A percentile compares a stretch with the other conserved stretches of the same genome.
Conservation (phyloP, 495 filamentous ascomycete species). For the Darksidea phi region DNA sequence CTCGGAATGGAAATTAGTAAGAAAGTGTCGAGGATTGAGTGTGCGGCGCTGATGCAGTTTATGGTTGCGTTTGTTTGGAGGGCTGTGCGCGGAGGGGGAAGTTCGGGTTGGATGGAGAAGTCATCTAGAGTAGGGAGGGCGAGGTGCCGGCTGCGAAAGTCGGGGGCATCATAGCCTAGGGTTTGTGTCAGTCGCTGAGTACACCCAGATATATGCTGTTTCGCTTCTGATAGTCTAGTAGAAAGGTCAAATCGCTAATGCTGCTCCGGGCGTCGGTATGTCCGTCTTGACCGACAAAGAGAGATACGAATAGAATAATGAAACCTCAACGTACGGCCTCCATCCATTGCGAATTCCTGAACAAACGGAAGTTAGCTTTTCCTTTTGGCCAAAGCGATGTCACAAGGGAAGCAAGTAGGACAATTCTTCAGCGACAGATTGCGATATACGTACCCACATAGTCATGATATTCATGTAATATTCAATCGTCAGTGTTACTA, state of each 20-base stretch:
- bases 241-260: no score
- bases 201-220: no score
- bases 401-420: no score
- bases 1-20: constrained; percentile 45
- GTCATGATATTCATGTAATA: constrained; percentile 28
- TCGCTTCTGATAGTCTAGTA: no score
- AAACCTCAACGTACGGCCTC: constrained; percentile 9
- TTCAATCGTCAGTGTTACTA: constrained; percentile 37
- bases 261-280: no score
- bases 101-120: constrained; percentile 36
- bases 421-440: no score
- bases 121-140: constrained; percentile 48
- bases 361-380: no score
- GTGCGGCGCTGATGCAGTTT: constrained; percentile 52
- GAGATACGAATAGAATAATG: no score
- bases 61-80: constrained; percentile 52
- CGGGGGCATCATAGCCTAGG: constrained; percentile 23
- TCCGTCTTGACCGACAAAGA: no score
- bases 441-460: constrained; percentile 13
- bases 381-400: no score
- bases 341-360: constrained; percentile 34
- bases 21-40: constrained; percentile 51
- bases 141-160: constrained; percentile 42
- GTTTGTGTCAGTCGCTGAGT: background rate
- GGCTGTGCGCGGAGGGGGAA: constrained; percentile 42